A percentile compares a stretch with the other conserved stretches of the same genome.
Conservation (phyloP, 1,284 basidiomycete genomes). For the Ganoderma leucocontextum region DNA sequence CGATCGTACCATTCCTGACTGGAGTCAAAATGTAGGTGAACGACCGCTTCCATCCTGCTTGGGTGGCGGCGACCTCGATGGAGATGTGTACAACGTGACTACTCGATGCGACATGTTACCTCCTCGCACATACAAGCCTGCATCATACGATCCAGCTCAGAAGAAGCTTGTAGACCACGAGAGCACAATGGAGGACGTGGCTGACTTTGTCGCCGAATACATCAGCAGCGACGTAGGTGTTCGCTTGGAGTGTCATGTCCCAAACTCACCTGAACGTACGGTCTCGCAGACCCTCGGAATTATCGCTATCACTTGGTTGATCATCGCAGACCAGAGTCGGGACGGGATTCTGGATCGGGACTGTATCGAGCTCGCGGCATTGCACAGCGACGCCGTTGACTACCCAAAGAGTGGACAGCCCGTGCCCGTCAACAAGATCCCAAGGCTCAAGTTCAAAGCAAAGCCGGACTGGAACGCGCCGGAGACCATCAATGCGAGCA, state of each 20-base stretch:
- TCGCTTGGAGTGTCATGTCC: too few relatives aligned
- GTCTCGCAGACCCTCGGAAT: constrained; percentile 60
- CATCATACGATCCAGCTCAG: constrained; percentile 58
- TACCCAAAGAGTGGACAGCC: constrained; percentile 70
- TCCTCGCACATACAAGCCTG: constrained; percentile 48
- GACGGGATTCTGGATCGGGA: constrained; percentile 62
- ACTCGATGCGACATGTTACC: constrained; percentile 34
- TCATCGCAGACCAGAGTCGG: constrained; percentile 72
- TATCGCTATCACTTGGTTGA: constrained; percentile 66
- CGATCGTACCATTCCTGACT: not conserved
- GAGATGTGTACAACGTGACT: constrained; percentile 66
- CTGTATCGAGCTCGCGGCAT: constrained; percentile 67
- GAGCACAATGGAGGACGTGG: constrained; percentile 74
- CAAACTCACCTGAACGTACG: constrained; percentile 9
- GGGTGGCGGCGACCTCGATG: constrained; percentile 74
- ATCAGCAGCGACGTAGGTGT: constrained; percentile 67
- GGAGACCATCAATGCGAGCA: constrained; percentile 54
- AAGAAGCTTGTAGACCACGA: constrained; percentile 58
- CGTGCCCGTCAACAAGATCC: constrained; percentile 57
- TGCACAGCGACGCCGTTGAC: constrained; percentile 79
- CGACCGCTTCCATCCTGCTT: constrained; percentile 69
- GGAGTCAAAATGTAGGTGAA: constrained; percentile 48
- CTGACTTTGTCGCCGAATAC: constrained; percentile 78
- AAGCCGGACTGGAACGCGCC: constrained; percentile 75
- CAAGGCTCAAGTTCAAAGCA: constrained; percentile 47